Conservation (phyloP, 306 rosid species). For the Begonia loranthoides region DNA sequence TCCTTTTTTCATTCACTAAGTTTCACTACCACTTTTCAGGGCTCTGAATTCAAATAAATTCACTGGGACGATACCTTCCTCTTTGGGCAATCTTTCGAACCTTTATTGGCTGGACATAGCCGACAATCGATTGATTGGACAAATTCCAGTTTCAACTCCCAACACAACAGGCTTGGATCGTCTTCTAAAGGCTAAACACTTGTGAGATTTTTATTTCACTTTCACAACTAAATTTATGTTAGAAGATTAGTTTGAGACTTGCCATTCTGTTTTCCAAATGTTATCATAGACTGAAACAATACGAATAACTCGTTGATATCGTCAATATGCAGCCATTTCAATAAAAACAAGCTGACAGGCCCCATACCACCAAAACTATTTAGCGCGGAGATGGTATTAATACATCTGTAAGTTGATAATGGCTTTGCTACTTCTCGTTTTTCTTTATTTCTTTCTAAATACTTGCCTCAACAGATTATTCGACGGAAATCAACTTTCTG, state of each 20-base stretch:
- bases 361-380: slow-evolving; percentile 53
- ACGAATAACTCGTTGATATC: not conserved
- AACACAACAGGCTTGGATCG: slow-evolving; percentile 61
- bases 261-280: no score
- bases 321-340: slow-evolving; percentile 74
- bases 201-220: slow-evolving; percentile 37
- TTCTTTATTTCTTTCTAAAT: not conserved
- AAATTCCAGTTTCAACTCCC: slow-evolving; percentile 55
- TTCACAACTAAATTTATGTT: not conserved
- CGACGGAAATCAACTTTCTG: slow-evolving; percentile 58
- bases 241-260: not conserved
- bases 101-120: slow-evolving; percentile 86
- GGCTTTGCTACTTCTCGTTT: not conserved
- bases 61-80: slow-evolving; percentile 64
- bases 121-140: slow-evolving; percentile 57
- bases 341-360: slow-evolving; percentile 82
- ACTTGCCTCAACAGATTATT: slow-evolving; percentile 40
- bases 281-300: no score
- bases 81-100: slow-evolving; percentile 82
- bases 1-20: not conserved
- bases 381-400: slow-evolving; percentile 58
- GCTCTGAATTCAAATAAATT: slow-evolving; percentile 78
- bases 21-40: slow-evolving; percentile 29
- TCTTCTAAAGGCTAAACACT: slow-evolving; percentile 68
- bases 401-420: slow-evolving; percentile 60